Evolutionary conservation across 768 basidiomycete species (phyloP).

Genomic region (Pleurotus djamor): DNA sequence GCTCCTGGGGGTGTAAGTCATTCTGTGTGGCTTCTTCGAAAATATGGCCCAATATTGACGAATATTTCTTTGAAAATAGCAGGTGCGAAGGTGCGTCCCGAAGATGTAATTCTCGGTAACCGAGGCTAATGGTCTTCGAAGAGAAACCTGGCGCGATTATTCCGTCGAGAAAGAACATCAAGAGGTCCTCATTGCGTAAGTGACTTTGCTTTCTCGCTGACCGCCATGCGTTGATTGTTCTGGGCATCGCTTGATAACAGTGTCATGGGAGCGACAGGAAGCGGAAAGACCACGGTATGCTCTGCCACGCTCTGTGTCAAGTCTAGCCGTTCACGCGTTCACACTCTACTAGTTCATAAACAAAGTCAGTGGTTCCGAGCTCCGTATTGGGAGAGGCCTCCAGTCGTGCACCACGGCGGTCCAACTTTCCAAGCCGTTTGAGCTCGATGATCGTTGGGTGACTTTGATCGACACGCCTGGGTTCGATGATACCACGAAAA

Average conservation of each 20-base stretch:
- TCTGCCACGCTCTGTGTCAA: no score
- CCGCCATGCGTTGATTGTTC: not conserved
- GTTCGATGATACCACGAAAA: slow-evolving; percentile 51
- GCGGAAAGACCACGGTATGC: slow-evolving; percentile 2
- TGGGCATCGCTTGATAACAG: not conserved
- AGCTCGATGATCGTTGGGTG: slow-evolving; percentile 36
- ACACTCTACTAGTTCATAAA: slow-evolving; percentile 46
- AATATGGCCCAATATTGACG: no score
- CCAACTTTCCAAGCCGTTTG: slow-evolving; percentile 37
- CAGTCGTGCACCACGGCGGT: slow-evolving; percentile 51
- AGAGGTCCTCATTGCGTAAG: not conserved
- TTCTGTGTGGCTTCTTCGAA: no score
- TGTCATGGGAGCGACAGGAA: slow-evolving; percentile 4
- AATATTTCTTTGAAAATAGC: no score
- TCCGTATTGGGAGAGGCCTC: slow-evolving; percentile 42
- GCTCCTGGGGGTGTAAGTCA: no score
- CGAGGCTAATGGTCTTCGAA: no score
- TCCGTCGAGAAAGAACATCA: not conserved
- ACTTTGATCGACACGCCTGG: slow-evolving; percentile 58
- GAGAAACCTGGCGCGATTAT: no score
- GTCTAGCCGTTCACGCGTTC: not conserved
- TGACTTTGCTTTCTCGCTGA: not conserved
- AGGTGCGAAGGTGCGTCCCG: no score
- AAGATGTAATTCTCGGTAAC: no score
- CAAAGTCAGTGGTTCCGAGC: slow-evolving; percentile 42